Evolutionary conservation across 2,329 filamentous ascomycete genomes (phyloP).

Genomic region (Beauveria varroae): DNA sequence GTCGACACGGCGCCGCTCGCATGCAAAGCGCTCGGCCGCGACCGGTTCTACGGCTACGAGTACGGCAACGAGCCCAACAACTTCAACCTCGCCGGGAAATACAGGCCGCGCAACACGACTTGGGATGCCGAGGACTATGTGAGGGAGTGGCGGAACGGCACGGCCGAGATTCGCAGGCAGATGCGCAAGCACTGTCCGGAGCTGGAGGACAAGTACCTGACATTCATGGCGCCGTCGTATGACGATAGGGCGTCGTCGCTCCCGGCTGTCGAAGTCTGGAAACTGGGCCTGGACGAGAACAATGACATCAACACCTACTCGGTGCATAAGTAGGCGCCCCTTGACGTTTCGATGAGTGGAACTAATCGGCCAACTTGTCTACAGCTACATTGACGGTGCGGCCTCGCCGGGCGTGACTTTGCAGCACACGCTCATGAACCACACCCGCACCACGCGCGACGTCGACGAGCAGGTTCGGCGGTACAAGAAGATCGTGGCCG

Average conservation of each 20-base stretch:
- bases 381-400: conserved; percentile 54
- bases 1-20: conserved; percentile 47
- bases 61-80: conserved; percentile 53
- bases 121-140: conserved; percentile 33
- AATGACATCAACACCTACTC: conserved; percentile 44
- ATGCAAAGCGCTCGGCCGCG: conserved; percentile 46
- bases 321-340: conserved; percentile 40
- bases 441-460: conserved; percentile 43
- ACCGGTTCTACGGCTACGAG: conserved; percentile 49
- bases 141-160: conserved; percentile 48
- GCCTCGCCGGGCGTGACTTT: conserved; percentile 51
- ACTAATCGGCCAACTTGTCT: neutral
- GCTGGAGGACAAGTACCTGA: conserved; percentile 21
- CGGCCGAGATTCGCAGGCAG: conserved; percentile 36
- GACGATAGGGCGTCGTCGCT: conserved; percentile 43
- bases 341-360: too few relatives aligned
- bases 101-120: neutral
- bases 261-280: conserved; percentile 41
- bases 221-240: conserved; percentile 46
- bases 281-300: conserved; percentile 41
- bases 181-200: conserved; percentile 44
- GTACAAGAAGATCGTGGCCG: conserved; percentile 29
- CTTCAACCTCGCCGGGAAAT: neutral
- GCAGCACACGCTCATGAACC: conserved; percentile 55
- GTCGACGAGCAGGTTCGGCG: conserved; percentile 41